A percentile compares a stretch with the other conserved stretches of the same genome.
Conservation (phyloP, 2,329 filamentous ascomycete genomes). For the Geosmithia putterillii region DNA sequence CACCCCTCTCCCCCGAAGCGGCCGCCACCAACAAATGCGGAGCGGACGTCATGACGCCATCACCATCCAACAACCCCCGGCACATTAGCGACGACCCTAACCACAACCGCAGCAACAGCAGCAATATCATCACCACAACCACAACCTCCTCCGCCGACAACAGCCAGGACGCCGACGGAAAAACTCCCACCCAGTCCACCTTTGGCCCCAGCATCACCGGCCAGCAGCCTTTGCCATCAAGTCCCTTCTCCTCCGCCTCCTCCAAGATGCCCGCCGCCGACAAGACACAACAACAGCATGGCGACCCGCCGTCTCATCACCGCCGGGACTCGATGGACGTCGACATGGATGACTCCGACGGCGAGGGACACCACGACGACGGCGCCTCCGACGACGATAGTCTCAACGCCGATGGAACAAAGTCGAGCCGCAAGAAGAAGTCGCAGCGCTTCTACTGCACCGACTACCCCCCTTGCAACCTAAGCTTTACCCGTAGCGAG, state of each 20-base stretch:
- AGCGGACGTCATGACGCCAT: conserved; percentile 23
- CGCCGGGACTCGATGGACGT: conserved; percentile 50
- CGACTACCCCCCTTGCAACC: conserved; percentile 82
- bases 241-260: neutral
- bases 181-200: conserved; percentile 51
- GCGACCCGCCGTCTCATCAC: conserved; percentile 44
- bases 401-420: conserved; percentile 49
- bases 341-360: conserved; percentile 66
- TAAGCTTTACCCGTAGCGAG: conserved; percentile 93
- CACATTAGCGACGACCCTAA: conserved; percentile 15
- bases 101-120: neutral
- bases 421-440: conserved; percentile 87
- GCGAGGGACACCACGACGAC: conserved; percentile 26
- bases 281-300: conserved; percentile 10
- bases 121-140: conserved; percentile 6
- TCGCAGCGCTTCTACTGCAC: conserved; percentile 94
- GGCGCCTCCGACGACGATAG: conserved; percentile 43
- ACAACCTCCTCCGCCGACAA: conserved; percentile 5
- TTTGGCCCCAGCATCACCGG: conserved; percentile 29
- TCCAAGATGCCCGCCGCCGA: conserved; percentile 28
- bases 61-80: conserved; percentile 19
- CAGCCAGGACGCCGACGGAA: conserved; percentile 26
- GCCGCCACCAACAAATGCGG: conserved; percentile 12
- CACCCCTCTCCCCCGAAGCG: conserved; percentile 13
- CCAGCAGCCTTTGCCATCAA: conserved; percentile 38